These are phyloP conservation scores for Monosporascus sp. DNA, from an alignment of 2,329 filamentous ascomycete species.

Conservation along the genomic window DNA sequence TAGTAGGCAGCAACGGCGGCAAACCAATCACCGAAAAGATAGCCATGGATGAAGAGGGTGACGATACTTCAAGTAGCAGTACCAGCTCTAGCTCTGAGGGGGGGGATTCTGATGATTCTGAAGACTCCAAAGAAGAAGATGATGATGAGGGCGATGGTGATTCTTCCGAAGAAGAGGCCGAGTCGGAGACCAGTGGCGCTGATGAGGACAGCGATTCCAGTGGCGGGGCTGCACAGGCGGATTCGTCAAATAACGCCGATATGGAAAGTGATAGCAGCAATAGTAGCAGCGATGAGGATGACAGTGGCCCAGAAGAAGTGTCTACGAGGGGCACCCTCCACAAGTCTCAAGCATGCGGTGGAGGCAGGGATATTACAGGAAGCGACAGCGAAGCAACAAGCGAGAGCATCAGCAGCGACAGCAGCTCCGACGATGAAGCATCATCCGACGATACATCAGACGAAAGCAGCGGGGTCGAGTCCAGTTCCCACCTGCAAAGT, in stretches of 20 bases:
- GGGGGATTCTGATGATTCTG: conserved; percentile 10
- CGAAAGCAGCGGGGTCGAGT: conserved; percentile 9
- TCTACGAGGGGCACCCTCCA: background rate
- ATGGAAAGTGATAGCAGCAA: conserved; percentile 7
- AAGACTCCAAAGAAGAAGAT: conserved; percentile 8
- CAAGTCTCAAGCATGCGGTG: background rate
- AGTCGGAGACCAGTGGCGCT: conserved; percentile 9
- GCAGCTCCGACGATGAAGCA: conserved; percentile 13
- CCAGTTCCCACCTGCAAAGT: conserved; percentile 9
- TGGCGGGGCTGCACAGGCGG: background rate
- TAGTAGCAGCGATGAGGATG: conserved; percentile 12
- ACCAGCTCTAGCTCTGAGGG: conserved; percentile 20
- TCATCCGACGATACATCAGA: conserved; percentile 13
- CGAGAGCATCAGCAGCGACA: conserved; percentile 6
- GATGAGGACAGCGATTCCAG: conserved; percentile 12
- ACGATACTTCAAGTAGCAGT: conserved; percentile 18
- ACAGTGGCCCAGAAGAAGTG: conserved; percentile 21
- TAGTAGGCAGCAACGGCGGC: conserved; percentile 4
- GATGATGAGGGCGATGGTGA: conserved; percentile 8
- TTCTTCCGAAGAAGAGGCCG: conserved; percentile 6
- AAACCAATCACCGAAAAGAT: conserved; percentile 11
- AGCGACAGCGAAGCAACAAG: background rate
- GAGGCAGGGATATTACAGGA: background rate
- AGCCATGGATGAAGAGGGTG: conserved; percentile 15
- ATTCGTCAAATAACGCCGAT: conserved; percentile 1